phyloP scores from a whole-genome alignment of 2,329 filamentous ascomycete species.

The Penicillium sp. region DNA sequence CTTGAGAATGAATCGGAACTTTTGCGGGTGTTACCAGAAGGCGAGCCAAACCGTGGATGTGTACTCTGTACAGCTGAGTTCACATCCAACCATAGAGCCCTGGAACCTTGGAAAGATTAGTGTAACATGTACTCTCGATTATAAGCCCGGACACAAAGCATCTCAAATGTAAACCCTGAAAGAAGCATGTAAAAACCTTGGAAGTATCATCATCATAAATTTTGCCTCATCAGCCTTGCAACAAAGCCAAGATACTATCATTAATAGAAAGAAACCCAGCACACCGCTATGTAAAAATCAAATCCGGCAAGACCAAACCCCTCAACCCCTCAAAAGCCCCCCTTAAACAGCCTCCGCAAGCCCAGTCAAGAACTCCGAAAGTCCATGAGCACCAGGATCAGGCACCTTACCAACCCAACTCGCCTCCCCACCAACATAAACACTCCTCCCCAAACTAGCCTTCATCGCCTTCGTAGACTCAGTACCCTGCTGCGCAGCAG shows the following conservation, averaged over 20 bases:
- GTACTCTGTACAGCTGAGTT: too few relatives aligned
- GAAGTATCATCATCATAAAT: neutral
- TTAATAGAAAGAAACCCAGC: neutral
- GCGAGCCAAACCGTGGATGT: too few relatives aligned
- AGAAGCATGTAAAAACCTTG: neutral
- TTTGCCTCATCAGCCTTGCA: neutral
- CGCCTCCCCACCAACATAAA: constrained; percentile 72
- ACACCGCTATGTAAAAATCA: neutral
- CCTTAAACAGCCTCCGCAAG: constrained; percentile 58
- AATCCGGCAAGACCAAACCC: neutral
- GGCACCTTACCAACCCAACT: constrained; percentile 71
- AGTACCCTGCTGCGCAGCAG: constrained; percentile 73
- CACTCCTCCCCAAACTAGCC: constrained; percentile 78
- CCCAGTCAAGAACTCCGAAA: constrained; percentile 80
- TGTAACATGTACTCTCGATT: too few relatives aligned
- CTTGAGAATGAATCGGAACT: too few relatives aligned
- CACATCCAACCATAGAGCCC: too few relatives aligned
- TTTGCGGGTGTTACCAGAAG: too few relatives aligned
- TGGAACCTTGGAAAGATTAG: too few relatives aligned
- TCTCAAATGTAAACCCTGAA: neutral
- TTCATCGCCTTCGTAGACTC: constrained; percentile 89
- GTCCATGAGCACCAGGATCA: constrained; percentile 75
- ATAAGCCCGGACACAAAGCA: too few relatives aligned
- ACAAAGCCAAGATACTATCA: neutral
- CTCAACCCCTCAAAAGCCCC: constrained; percentile 5